A percentile compares a stretch with the other conserved stretches of the same genome.
Evolutionary conservation across 108 stramenopile genomes (phyloP).

Genomic region (Nitzschia palea): DNA sequence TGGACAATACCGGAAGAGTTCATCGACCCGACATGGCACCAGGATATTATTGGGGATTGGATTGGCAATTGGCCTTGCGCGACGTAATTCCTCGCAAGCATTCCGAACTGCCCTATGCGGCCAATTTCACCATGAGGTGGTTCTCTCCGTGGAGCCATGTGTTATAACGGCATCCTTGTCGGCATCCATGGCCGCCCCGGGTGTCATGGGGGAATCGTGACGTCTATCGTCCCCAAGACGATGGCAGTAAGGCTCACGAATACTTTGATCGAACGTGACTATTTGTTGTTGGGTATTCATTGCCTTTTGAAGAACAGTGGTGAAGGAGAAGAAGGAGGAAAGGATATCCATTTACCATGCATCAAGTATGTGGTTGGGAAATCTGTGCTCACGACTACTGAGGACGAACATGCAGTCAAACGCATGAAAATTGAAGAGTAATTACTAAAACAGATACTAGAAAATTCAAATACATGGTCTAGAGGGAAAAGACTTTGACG

Average conservation of each 20-base stretch:
- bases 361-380: conserved; percentile 37
- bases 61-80: conserved; percentile 62
- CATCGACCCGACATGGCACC: conserved; percentile 41
- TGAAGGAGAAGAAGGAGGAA: conserved; percentile 22
- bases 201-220: conserved; percentile 40
- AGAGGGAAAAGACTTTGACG: too few relatives aligned
- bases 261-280: conserved; percentile 55
- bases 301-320: conserved; percentile 16
- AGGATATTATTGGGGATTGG: conserved; percentile 52
- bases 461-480: too few relatives aligned
- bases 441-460: too few relatives aligned
- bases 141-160: conserved; percentile 76
- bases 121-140: conserved; percentile 74
- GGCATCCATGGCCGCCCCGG: conserved; percentile 59
- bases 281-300: conserved; percentile 46
- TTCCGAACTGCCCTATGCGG: conserved; percentile 54
- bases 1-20: conserved; percentile 56
- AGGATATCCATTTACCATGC: conserved; percentile 46
- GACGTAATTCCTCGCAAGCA: conserved; percentile 73
- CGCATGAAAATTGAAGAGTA: background rate
- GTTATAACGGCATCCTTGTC: conserved; percentile 69
- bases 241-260: conserved; percentile 33
- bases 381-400: background rate
- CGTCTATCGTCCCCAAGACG: conserved; percentile 47
- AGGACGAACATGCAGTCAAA: background rate